Evolutionary conservation across 2,329 filamentous ascomycete species (phyloP).

Genomic region (Colletotrichum endophyticum): DNA sequence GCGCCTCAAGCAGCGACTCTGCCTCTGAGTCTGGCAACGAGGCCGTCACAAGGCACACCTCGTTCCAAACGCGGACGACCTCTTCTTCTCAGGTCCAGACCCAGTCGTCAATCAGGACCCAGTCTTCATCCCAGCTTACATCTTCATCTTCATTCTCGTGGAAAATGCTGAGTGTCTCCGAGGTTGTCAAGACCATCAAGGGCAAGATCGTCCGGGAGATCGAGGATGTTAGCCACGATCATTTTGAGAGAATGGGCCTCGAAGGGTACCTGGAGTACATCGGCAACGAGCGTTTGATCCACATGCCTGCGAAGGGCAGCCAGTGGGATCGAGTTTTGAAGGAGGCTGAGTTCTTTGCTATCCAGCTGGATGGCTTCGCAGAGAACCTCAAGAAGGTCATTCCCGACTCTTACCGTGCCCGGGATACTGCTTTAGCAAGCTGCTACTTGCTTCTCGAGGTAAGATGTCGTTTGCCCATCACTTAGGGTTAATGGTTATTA

Average conservation of each 20-base stretch:
- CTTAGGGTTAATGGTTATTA: neutral
- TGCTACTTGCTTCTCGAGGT: constrained; percentile 44
- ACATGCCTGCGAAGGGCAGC: constrained; percentile 45
- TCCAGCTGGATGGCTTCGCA: constrained; percentile 41
- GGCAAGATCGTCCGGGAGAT: constrained; percentile 1
- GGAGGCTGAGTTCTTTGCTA: constrained; percentile 44
- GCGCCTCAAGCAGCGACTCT: neutral
- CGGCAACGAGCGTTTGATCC: constrained; percentile 41
- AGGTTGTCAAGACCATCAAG: neutral
- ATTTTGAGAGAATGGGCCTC: constrained; percentile 6
- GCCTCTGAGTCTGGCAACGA: constrained; percentile 2
- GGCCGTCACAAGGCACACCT: neutral
- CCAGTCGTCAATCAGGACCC: neutral
- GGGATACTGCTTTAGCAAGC: constrained; percentile 36
- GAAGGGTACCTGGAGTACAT: constrained; percentile 38
- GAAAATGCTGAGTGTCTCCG: neutral
- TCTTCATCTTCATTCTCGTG: neutral
- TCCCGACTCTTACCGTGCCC: constrained; percentile 24
- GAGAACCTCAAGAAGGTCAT: constrained; percentile 32
- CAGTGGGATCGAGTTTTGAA: constrained; percentile 45
- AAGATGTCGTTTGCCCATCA: neutral
- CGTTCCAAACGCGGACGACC: neutral
- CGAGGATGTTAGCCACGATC: neutral
- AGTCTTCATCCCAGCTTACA: neutral
- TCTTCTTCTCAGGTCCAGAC: neutral